Percentiles rank a stretch among this genome's conserved stretches.
Conservation (phyloP, 345 rosid species). For the Crucihimalaya himalaica region DNA sequence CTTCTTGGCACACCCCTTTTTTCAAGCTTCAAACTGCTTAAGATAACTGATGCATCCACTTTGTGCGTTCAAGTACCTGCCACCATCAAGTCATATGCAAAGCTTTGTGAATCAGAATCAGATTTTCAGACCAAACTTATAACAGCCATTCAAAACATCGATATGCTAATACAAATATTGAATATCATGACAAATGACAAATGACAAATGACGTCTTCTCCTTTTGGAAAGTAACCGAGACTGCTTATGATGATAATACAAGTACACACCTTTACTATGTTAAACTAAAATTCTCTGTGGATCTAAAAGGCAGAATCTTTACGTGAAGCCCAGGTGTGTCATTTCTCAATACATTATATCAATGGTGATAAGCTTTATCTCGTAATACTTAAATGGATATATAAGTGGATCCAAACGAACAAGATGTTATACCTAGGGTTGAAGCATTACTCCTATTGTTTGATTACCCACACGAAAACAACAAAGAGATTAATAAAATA, state of each 20-base stretch:
- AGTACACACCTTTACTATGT: not conserved
- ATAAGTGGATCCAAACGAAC: conserved; percentile 6
- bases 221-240: not conserved
- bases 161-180: not conserved
- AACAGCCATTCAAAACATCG: conserved; percentile 9
- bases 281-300: not conserved
- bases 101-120: conserved; percentile 6
- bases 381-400: not conserved
- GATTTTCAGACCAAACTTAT: conserved; percentile 7
- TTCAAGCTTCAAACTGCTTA: conserved; percentile 34
- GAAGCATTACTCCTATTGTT: not conserved
- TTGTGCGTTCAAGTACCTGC: conserved; percentile 72
- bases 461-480: not conserved
- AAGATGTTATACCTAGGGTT: not conserved
- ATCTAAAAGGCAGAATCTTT: not conserved
- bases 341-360: not conserved
- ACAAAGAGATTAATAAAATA: not conserved
- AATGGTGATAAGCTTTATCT: not conserved
- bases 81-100: conserved; percentile 19
- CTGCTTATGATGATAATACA: not conserved
- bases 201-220: not conserved
- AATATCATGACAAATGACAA: not conserved
- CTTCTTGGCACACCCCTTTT: conserved; percentile 40
- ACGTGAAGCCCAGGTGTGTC: not conserved
- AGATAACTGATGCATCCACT: conserved; percentile 41